Percentiles rank a stretch among this genome's conserved stretches.
Conservation (phyloP, 2,329 filamentous ascomycete genomes). For the Paraphaeosphaeria minitans region DNA sequence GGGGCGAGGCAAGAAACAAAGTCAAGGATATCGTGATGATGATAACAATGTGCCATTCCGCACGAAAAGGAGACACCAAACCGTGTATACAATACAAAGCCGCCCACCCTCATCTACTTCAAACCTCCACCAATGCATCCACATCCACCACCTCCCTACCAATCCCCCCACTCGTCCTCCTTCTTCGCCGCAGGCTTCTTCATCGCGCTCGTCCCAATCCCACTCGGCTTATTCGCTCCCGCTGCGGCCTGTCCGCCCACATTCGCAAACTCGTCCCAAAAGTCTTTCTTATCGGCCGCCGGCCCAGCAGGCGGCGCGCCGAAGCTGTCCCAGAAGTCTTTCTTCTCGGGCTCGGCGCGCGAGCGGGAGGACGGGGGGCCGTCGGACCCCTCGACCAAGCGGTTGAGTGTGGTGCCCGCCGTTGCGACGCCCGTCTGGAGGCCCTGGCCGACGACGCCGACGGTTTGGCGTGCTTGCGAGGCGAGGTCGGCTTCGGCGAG, state of each 20-base stretch:
- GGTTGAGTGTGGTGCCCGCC: slow-evolving; percentile 79
- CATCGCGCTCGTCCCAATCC: slow-evolving; percentile 69
- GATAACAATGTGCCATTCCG: neutral
- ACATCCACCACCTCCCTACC: slow-evolving; percentile 36
- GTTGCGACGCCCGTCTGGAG: slow-evolving; percentile 70
- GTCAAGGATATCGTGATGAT: no score
- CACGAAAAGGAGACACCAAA: neutral
- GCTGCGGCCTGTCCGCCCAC: slow-evolving; percentile 34
- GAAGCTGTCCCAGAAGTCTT: slow-evolving; percentile 93
- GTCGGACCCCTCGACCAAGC: slow-evolving; percentile 77
- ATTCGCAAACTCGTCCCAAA: slow-evolving; percentile 64
- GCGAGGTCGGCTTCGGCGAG: slow-evolving; percentile 70
- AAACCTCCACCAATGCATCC: slow-evolving; percentile 9
- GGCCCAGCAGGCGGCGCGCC: slow-evolving; percentile 63
- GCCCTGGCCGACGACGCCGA: slow-evolving; percentile 62
- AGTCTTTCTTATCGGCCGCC: slow-evolving; percentile 57
- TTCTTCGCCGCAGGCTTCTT: slow-evolving; percentile 59
- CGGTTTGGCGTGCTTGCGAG: slow-evolving; percentile 64
- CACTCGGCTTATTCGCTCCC: slow-evolving; percentile 47
- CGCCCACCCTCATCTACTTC: slow-evolving; percentile 7
- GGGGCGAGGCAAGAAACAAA: neutral
- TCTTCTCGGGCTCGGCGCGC: slow-evolving; percentile 64
- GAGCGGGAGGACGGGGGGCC: slow-evolving; percentile 17
- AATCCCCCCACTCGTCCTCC: slow-evolving; percentile 64
- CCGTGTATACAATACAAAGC: slow-evolving; percentile 17